Conservation (phyloP, 768 basidiomycete genomes). For the Terana coerulea region DNA sequence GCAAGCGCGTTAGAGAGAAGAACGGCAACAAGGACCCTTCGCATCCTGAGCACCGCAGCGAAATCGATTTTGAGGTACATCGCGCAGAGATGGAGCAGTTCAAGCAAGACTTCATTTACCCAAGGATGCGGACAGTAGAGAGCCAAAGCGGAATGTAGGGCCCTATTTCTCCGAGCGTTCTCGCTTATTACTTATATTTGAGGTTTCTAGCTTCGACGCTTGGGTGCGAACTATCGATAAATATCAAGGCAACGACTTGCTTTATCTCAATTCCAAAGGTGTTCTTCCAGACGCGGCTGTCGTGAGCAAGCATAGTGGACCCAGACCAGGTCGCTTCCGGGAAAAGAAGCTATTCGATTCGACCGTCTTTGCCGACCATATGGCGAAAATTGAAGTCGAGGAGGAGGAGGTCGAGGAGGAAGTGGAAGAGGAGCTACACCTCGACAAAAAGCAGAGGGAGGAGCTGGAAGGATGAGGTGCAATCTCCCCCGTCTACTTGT, state of each 20-base stretch:
- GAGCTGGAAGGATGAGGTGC: conserved; percentile 41
- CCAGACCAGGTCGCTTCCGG: conserved; percentile 57
- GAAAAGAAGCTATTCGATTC: conserved; percentile 68
- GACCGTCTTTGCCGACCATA: conserved; percentile 34
- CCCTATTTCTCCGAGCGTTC: background rate
- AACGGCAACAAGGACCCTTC: conserved; percentile 50
- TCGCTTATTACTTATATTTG: background rate
- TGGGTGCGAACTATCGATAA: conserved; percentile 78
- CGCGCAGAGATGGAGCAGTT: conserved; percentile 71
- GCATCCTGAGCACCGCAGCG: conserved; percentile 62
- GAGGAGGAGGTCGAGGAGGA: conserved; percentile 39
- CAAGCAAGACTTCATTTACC: conserved; percentile 83
- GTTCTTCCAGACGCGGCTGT: conserved; percentile 70
- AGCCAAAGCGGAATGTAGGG: conserved; percentile 73
- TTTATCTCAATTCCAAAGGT: conserved; percentile 75
- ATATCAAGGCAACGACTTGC: conserved; percentile 74
- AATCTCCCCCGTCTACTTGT: background rate
- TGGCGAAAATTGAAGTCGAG: conserved; percentile 31
- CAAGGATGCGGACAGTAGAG: conserved; percentile 83
- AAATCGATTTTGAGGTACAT: conserved; percentile 69
- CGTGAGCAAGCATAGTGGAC: conserved; percentile 53
- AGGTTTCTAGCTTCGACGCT: conserved; percentile 64
- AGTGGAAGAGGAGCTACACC: conserved; percentile 32
- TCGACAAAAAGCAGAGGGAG: background rate
- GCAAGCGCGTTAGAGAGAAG: conserved; percentile 45